A percentile compares a stretch with the other conserved stretches of the same genome.
phyloP scores from a whole-genome alignment of 352 stramenopile species.

The Globisporangium cylindrosporum region DNA sequence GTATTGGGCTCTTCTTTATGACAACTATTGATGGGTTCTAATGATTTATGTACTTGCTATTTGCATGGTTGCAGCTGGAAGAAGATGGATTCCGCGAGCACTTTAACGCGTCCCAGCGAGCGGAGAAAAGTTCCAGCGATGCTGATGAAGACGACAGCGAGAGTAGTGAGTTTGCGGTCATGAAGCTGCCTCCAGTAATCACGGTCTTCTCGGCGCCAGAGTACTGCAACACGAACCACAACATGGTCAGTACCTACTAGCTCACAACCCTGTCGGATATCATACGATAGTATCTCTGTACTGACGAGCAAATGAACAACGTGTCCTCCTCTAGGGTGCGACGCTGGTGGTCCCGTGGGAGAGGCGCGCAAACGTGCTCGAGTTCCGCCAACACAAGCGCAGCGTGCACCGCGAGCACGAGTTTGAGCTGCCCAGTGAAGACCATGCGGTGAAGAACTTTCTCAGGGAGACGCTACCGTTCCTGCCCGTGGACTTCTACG shows the following conservation, averaged over 20 bases:
- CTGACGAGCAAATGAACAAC: background rate
- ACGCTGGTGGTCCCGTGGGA: slow-evolving; percentile 69
- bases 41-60: background rate
- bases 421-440: slow-evolving; percentile 53
- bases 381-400: slow-evolving; percentile 73
- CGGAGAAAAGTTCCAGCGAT: background rate
- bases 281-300: background rate
- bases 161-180: slow-evolving; percentile 4
- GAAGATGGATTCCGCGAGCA: slow-evolving; percentile 76
- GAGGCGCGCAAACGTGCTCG: slow-evolving; percentile 26
- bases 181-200: slow-evolving; percentile 52
- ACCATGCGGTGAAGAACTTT: slow-evolving; percentile 49
- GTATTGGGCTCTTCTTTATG: background rate
- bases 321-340: slow-evolving; percentile 31
- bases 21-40: background rate
- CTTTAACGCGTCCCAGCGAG: slow-evolving; percentile 26
- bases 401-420: slow-evolving; percentile 50
- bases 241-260: slow-evolving; percentile 31
- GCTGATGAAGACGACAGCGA: slow-evolving; percentile 9
- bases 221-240: slow-evolving; percentile 84
- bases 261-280: background rate
- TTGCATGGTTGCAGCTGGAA: slow-evolving; percentile 34
- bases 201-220: slow-evolving; percentile 84
- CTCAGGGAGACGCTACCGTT: slow-evolving; percentile 64
- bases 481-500: slow-evolving; percentile 76